These are phyloP conservation scores for Fraxinus paxiana DNA, from an alignment of 305 asterid species.

Conservation along the genomic window DNA sequence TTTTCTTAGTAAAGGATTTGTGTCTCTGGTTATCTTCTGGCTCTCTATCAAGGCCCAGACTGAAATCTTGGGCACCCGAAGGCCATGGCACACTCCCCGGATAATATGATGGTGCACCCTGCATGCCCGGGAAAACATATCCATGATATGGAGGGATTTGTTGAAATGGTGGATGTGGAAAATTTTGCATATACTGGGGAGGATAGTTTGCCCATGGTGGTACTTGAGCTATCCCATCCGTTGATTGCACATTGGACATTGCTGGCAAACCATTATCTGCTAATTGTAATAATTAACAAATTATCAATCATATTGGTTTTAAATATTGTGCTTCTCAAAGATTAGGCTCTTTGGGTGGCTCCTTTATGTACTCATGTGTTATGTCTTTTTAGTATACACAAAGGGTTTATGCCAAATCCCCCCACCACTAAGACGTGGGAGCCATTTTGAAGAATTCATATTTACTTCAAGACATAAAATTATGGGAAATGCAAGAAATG, in stretches of 20 bases:
- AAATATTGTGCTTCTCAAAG: not conserved
- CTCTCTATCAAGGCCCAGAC: constrained; percentile 30
- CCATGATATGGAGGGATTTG: constrained; percentile 55
- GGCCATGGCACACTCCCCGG: constrained; percentile 49
- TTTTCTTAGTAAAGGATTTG: constrained; percentile 33
- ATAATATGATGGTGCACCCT: constrained; percentile 45
- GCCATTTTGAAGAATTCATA: not conserved
- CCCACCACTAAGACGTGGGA: not conserved
- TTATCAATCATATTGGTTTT: constrained; percentile 12
- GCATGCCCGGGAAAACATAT: constrained; percentile 55
- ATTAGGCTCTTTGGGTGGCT: not conserved
- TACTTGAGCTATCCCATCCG: constrained; percentile 45
- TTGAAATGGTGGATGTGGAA: constrained; percentile 56
- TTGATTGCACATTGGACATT: constrained; percentile 39
- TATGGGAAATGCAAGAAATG: not conserved
- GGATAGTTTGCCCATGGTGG: constrained; percentile 47
- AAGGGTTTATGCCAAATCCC: not conserved
- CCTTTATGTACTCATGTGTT: not conserved
- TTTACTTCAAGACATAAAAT: not conserved
- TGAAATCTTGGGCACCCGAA: constrained; percentile 35
- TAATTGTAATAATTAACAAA: constrained; percentile 20
- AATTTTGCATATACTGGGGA: constrained; percentile 51
- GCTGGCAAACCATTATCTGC: constrained; percentile 41
- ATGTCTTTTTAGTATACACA: not conserved
- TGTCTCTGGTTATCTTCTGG: constrained; percentile 27